Conservation (phyloP, 1,284 basidiomycete species). For the Ustilago esculenta region DNA sequence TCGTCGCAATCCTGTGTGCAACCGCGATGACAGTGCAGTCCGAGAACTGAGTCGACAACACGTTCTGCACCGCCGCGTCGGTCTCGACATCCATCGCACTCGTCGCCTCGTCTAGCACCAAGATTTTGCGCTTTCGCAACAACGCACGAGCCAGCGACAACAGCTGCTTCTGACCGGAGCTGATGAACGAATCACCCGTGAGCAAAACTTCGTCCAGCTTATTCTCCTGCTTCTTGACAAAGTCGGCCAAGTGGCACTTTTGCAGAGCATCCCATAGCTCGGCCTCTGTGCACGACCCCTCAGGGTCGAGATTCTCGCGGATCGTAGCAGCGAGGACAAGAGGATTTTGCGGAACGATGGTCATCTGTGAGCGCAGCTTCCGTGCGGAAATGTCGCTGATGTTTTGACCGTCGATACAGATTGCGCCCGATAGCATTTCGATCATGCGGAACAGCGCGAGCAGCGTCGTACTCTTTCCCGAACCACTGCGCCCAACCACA, state of each 20-base stretch:
- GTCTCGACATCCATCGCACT: conserved; percentile 47
- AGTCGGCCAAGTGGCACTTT: conserved; percentile 53
- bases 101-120: conserved; percentile 71
- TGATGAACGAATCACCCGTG: conserved; percentile 33
- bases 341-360: conserved; percentile 61
- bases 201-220: conserved; percentile 46
- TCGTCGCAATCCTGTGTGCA: conserved; percentile 77
- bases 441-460: conserved; percentile 56
- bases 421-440: conserved; percentile 42
- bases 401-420: conserved; percentile 42
- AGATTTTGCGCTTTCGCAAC: conserved; percentile 70
- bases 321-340: conserved; percentile 60
- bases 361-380: conserved; percentile 41
- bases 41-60: conserved; percentile 62
- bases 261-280: conserved; percentile 61
- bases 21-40: conserved; percentile 50
- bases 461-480: conserved; percentile 56
- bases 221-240: conserved; percentile 48
- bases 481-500: conserved; percentile 48
- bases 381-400: conserved; percentile 22
- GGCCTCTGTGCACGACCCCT: conserved; percentile 46
- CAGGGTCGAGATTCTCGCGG: conserved; percentile 61
- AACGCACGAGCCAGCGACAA: conserved; percentile 71
- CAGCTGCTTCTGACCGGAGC: conserved; percentile 65
- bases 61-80: conserved; percentile 74